Evolutionary conservation across 495 filamentous ascomycete species (phyloP), one percentile per base, ranked within the genome.

Genomic region (Oidiodendron maius): DNA sequence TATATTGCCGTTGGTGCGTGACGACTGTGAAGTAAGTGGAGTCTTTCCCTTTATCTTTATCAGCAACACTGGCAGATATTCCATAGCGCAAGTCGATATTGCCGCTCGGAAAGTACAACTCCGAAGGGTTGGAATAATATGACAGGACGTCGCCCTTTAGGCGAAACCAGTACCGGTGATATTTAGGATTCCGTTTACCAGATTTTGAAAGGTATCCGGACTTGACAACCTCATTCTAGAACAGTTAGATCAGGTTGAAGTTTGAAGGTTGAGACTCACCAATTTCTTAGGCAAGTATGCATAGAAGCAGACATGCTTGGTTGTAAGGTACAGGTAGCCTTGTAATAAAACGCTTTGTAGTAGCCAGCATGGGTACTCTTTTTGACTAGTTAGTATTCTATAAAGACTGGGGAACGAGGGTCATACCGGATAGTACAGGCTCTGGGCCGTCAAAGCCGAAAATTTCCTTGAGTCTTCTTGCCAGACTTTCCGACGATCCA

Each of bases 251-350:
- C n/a, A n/a, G n/a, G n/a, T n/a, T n/a, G n/a, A n/a, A n/a, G n/a
- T n/a, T n/a, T 21, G 1, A 15, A 35, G 11, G 24, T 21, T 32
- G 16, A 24, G 6, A 63, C 78, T 68, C 70, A 87, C 84, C 35
- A 83, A 77, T 72, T 91, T 95, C 70, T 87, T 91, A 5, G 93
- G 91, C 24, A 97, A 69, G 62, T 97, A 96, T 11, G 94, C 90
- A 62, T 96, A 97, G 64, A 98, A 98, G 58, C 91, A 96, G 44
- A 98, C 86, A 62, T 98, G 93, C 48, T 82, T 82, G 44, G 84
- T 75, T 0, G 94, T 97, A 60, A 98, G 88, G 70, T 97, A 98
- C 84, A 98, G 86, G 62, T 94, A 96, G 2, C 93, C 93, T 59
- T 95, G 88, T 12, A 97, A 75, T 9, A 97, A 72, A 48, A 96